phyloP scores from a whole-genome alignment of 345 rosid genomes.

The Euphorbia lathyris region DNA sequence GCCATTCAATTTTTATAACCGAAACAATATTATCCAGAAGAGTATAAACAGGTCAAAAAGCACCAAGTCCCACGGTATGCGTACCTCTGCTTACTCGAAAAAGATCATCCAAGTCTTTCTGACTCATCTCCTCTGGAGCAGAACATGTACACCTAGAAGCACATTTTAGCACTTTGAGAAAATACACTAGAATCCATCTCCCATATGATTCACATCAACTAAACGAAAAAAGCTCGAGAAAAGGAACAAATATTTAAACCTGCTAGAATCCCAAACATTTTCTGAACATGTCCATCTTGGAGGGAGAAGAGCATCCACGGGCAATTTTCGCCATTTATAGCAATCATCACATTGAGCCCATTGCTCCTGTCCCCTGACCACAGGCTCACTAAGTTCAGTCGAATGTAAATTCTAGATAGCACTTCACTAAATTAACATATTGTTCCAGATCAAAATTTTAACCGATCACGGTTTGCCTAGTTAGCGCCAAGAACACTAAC shows the following conservation, averaged over 20 bases:
- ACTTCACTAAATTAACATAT: neutral
- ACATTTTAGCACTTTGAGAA: conserved; percentile 13
- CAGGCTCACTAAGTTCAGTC: conserved; percentile 13
- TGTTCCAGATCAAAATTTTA: neutral
- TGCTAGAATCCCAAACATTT: conserved; percentile 68
- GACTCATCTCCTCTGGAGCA: conserved; percentile 55
- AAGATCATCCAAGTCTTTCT: conserved; percentile 59
- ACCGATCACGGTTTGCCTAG: neutral
- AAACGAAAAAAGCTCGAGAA: neutral
- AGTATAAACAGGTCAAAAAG: conserved; percentile 8
- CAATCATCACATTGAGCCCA: conserved; percentile 91
- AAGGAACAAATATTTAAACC: conserved; percentile 29
- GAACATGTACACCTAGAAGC: conserved; percentile 62
- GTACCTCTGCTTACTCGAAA: conserved; percentile 53
- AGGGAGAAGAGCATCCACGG: conserved; percentile 65
- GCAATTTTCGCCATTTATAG: conserved; percentile 82
- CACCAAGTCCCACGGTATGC: conserved; percentile 3
- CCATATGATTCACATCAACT: neutral
- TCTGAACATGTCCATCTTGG: conserved; percentile 71
- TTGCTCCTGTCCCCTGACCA: conserved; percentile 59
- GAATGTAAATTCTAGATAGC: neutral
- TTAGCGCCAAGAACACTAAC: neutral
- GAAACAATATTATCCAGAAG: too few species aligned
- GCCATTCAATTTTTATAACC: too few species aligned
- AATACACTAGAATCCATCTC: conserved; percentile 3